A percentile compares a stretch with the other conserved stretches of the same genome.
These are phyloP conservation scores for Rutidosis leptorrhynchoides DNA, from an alignment of 129 eudicot genomes.

Conservation along the genomic window DNA sequence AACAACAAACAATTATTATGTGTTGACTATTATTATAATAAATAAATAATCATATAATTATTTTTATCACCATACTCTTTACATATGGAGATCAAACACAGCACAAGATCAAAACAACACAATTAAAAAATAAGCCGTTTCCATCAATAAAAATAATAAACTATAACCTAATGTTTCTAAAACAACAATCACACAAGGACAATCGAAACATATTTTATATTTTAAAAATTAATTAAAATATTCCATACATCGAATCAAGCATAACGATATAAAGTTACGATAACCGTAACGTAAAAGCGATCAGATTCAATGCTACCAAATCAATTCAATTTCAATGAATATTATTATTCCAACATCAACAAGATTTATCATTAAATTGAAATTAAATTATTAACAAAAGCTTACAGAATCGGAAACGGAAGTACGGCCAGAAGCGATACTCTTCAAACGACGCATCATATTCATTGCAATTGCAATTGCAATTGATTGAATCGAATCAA, in stretches of 20 bases:
- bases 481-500: not conserved
- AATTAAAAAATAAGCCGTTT: slow-evolving; percentile 11
- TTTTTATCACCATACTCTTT: too few species aligned
- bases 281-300: too few species aligned
- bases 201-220: not conserved
- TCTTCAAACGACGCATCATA: slow-evolving; percentile 91
- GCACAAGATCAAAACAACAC: slow-evolving; percentile 18
- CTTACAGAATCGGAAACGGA: slow-evolving; percentile 89
- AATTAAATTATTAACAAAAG: not conserved
- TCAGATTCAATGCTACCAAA: not conserved
- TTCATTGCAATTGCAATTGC: slow-evolving; percentile 57
- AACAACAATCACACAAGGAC: not conserved
- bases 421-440: slow-evolving; percentile 90
- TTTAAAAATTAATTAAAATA: too few species aligned
- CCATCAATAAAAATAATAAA: not conserved
- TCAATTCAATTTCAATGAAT: too few species aligned
- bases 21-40: slow-evolving; percentile 10
- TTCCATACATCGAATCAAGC: not conserved
- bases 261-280: not conserved
- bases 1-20: slow-evolving; percentile 5
- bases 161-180: not conserved
- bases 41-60: not conserved
- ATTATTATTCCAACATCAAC: too few species aligned
- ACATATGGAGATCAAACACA: slow-evolving; percentile 11
- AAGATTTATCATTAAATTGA: not conserved